Base-by-base conservation (phyloP, 768 basidiomycete species). In the Collybia nuda region DNA sequence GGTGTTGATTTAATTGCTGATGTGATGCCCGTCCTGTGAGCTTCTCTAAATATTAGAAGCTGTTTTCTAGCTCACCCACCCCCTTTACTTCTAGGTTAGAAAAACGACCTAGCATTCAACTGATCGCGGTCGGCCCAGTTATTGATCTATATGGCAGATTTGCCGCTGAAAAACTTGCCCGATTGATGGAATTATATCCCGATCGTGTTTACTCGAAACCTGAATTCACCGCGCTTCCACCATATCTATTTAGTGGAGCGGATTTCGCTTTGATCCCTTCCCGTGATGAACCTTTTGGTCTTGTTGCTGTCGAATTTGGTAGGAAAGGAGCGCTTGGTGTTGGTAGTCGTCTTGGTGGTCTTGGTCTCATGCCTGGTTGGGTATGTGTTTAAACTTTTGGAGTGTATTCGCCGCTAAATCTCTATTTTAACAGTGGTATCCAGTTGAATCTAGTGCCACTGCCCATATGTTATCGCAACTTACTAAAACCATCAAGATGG, bases 311-410 rank as follows among this genome's bases (percentile, higher is more conserved):
- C 57, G 94, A 96, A 66, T 97, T 97, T 69, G 94, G 94, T 67
- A 77, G 94, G 57, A 97, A 96, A 68, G 94, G 94, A 77, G 94
- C 94, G 48, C 82, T 97, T 46, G 94, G 94, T 73, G 94, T 97
- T 57, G 94, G 94, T 57, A 85, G 88, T 74, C 89, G 94, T 60
- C 79, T 96, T 18, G 94, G 94, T 63, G 94, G 94, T 75, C 79
- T 97, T 39, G 94, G 94, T 69, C 74, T 97, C 52, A 97, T 97
- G 94, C 94, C 94, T 64, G 94, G 93, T 72, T 96, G 94, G 94
- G 92, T 93, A 64, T 61, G 87, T 78, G 1, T 14, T 47, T 19
- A 39, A 12, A 17, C 32, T 29, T 12, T 12, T 14, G 8, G 32
- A 35, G 8, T 56, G 39, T 19, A 12, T 42, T 44, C 47, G 38